Conservation (phyloP, 2,329 filamentous ascomycete species). For the Trichoderma oligosporum region DNA sequence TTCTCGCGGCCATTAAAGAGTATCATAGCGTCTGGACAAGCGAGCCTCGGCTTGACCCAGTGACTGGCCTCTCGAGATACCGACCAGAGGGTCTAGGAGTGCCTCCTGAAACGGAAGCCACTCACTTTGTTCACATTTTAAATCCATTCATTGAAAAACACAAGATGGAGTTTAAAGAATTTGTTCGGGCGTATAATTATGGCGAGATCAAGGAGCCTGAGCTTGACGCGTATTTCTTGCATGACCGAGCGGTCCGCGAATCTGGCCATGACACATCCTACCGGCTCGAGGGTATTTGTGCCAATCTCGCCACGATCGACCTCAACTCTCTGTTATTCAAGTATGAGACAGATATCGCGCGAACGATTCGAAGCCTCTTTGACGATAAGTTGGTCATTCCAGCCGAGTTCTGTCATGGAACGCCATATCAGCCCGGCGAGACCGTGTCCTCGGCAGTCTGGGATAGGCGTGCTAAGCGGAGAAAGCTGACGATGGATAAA, state of each 20-base stretch:
- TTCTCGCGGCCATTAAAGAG: slow-evolving; percentile 93
- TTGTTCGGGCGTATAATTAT: slow-evolving; percentile 84
- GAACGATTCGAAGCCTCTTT: slow-evolving; percentile 80
- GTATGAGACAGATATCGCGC: slow-evolving; percentile 90
- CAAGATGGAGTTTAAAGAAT: slow-evolving; percentile 75
- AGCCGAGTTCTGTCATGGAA: slow-evolving; percentile 70
- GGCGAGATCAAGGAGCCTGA: slow-evolving; percentile 75
- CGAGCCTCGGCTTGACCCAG: slow-evolving; percentile 71
- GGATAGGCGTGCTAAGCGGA: slow-evolving; percentile 82
- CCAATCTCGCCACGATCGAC: slow-evolving; percentile 87
- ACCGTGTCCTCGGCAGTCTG: slow-evolving; percentile 80
- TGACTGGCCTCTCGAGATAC: slow-evolving; percentile 79
- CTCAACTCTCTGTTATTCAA: slow-evolving; percentile 94
- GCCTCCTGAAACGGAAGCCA: slow-evolving; percentile 85
- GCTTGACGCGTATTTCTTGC: slow-evolving; percentile 90
- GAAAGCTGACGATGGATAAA: slow-evolving; percentile 84
- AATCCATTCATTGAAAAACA: slow-evolving; percentile 81
- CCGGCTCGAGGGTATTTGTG: slow-evolving; percentile 81
- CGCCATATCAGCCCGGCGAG: slow-evolving; percentile 59
- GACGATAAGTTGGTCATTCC: slow-evolving; percentile 79
- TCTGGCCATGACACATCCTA: slow-evolving; percentile 97
- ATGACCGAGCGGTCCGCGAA: slow-evolving; percentile 92
- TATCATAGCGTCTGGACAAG: slow-evolving; percentile 87
- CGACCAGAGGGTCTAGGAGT: slow-evolving; percentile 79
- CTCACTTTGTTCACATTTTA: slow-evolving; percentile 80